These are phyloP conservation scores for Bauhinia variegata DNA, from an alignment of 306 rosid genomes.

Conservation along the genomic window DNA sequence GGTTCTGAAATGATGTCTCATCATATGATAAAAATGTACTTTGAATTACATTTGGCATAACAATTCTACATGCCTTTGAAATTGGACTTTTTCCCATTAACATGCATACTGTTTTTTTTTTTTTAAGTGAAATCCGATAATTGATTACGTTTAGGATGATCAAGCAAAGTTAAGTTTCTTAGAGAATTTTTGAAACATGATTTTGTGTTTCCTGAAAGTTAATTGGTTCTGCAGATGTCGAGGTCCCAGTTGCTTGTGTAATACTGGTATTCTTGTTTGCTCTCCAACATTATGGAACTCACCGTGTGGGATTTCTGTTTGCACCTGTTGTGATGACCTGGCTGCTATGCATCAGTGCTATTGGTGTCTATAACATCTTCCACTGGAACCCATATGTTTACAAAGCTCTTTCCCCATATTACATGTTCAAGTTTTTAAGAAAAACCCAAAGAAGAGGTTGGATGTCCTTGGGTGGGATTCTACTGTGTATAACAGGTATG, in stretches of 20 bases:
- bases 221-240: slow-evolving; percentile 74
- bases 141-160: slow-evolving; percentile 1
- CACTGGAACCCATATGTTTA: slow-evolving; percentile 91
- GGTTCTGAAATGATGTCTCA: too few species aligned
- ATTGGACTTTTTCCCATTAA: too few species aligned
- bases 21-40: too few species aligned
- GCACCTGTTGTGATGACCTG: slow-evolving; percentile 90
- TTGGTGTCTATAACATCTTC: slow-evolving; percentile 79
- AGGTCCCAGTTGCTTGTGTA: slow-evolving; percentile 84
- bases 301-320: slow-evolving; percentile 79
- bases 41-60: too few species aligned
- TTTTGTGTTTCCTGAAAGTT: slow-evolving; percentile 19
- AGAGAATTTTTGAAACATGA: background rate
- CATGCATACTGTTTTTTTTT: too few species aligned
- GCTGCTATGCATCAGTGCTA: slow-evolving; percentile 90
- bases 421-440: slow-evolving; percentile 85
- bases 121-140: too few species aligned
- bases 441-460: slow-evolving; percentile 86
- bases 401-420: slow-evolving; percentile 88
- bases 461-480: slow-evolving; percentile 95
- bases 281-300: slow-evolving; percentile 93
- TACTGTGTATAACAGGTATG: slow-evolving; percentile 89
- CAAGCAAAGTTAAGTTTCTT: background rate
- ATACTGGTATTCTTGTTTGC: slow-evolving; percentile 80
- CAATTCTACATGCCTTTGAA: too few species aligned